A percentile compares a stretch with the other conserved stretches of the same genome.
phyloP scores from a whole-genome alignment of 2,329 filamentous ascomycete species.

The Cercospora sesami region DNA sequence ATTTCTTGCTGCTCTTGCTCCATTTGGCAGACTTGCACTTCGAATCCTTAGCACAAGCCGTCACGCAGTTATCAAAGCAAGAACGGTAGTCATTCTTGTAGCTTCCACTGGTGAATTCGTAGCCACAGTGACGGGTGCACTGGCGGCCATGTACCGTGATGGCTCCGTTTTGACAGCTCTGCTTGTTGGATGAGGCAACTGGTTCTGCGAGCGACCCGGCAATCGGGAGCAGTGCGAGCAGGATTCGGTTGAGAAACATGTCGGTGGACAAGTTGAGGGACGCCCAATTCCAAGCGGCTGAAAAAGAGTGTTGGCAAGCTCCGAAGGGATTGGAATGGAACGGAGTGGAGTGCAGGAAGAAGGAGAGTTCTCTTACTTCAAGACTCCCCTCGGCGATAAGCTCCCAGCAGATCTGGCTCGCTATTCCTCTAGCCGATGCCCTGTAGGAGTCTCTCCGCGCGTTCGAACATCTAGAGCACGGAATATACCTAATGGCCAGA shows the following conservation, averaged over 20 bases:
- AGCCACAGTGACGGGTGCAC: constrained; percentile 8
- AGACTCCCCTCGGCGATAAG: neutral
- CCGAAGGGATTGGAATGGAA: neutral
- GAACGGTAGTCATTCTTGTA: constrained; percentile 12
- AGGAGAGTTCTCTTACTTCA: neutral
- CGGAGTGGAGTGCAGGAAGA: no score
- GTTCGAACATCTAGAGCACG: neutral
- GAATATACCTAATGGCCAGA: neutral
- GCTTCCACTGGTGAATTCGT: constrained; percentile 13
- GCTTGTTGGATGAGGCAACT: neutral
- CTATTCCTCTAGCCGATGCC: neutral
- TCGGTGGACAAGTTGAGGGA: neutral
- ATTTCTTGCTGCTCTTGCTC: constrained; percentile 8
- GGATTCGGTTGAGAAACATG: neutral
- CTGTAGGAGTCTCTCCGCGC: neutral
- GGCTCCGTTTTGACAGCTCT: neutral
- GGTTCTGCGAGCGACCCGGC: constrained; percentile 2
- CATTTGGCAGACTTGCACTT: constrained; percentile 1
- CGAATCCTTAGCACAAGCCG: constrained; percentile 3
- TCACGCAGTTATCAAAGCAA: neutral
- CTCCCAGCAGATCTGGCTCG: neutral
- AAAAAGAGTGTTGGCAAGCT: neutral
- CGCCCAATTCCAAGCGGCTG: neutral
- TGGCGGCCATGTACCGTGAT: neutral
- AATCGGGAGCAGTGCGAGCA: constrained; percentile 1